A percentile compares a stretch with the other conserved stretches of the same genome.
Evolutionary conservation across 441 rosid genomes (phyloP).

Genomic region (Pelargonium australe): DNA sequence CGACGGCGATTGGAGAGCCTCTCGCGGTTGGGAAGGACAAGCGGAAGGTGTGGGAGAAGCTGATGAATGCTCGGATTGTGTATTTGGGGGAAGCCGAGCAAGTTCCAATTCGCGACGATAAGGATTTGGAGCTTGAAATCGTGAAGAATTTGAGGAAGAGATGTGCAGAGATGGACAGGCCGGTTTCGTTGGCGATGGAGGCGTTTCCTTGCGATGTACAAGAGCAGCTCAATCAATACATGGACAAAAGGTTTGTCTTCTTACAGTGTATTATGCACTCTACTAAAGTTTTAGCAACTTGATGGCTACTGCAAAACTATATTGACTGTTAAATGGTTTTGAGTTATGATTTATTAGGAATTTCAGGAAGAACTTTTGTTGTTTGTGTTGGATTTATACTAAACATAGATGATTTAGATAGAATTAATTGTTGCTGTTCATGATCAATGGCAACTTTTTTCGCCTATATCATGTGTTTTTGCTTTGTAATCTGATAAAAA

Average conservation of each 20-base stretch:
- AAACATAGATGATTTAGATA: neutral
- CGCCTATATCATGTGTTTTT: neutral
- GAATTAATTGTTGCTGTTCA: neutral
- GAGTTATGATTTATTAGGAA: neutral
- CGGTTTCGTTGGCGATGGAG: slow-evolving; percentile 62
- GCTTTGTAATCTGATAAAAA: neutral
- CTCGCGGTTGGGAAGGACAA: slow-evolving; percentile 75
- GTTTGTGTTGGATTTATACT: neutral
- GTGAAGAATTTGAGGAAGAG: slow-evolving; percentile 50
- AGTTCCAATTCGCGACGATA: slow-evolving; percentile 72
- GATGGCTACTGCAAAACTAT: neutral
- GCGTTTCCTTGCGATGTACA: slow-evolving; percentile 76
- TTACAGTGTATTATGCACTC: neutral
- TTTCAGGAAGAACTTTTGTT: neutral
- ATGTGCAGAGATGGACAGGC: slow-evolving; percentile 49
- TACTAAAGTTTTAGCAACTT: neutral
- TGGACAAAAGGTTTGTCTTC: slow-evolving; percentile 49
- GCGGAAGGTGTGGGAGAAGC: slow-evolving; percentile 77
- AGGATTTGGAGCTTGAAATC: slow-evolving; percentile 68
- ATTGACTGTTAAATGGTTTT: neutral
- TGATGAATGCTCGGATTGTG: slow-evolving; percentile 67
- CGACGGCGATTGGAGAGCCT: slow-evolving; percentile 85
- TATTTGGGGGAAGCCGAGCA: slow-evolving; percentile 91
- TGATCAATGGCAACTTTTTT: neutral
- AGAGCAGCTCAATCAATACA: slow-evolving; percentile 52